phyloP scores from a whole-genome alignment of 441 rosid species.

The Arabidopsis hybrid region DNA sequence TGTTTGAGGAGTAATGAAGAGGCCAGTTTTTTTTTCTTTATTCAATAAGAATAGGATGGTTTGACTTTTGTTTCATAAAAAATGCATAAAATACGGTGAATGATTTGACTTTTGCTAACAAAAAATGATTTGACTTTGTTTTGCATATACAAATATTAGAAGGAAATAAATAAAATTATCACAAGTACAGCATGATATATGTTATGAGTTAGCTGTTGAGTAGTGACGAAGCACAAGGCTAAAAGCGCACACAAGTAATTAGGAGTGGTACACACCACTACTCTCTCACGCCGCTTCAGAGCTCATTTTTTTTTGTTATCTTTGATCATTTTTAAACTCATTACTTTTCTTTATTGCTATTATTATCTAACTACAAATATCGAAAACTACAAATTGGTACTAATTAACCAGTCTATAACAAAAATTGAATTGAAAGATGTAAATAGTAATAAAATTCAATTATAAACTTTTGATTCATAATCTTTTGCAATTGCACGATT shows the following conservation, averaged over 20 bases:
- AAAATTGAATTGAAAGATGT: neutral
- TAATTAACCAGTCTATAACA: neutral
- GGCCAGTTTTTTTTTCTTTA: neutral
- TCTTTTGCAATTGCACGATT: neutral
- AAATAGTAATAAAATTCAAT: neutral
- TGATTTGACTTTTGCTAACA: constrained; percentile 8
- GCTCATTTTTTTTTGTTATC: neutral
- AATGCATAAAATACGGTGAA: neutral
- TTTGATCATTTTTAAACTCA: neutral
- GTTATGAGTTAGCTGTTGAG: constrained; percentile 31
- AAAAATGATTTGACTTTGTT: neutral
- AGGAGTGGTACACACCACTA: constrained; percentile 42
- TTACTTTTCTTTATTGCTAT: neutral
- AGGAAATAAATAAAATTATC: constrained; percentile 11
- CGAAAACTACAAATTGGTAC: neutral
- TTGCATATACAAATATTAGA: neutral
- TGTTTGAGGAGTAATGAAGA: constrained; percentile 8
- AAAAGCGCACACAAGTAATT: constrained; percentile 15
- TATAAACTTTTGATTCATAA: neutral
- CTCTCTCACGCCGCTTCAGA: constrained; percentile 32
- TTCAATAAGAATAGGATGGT: constrained; percentile 1
- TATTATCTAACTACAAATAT: neutral
- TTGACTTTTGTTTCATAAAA: constrained; percentile 30
- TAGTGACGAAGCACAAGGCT: constrained; percentile 37
- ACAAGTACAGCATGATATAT: constrained; percentile 38